Conservation (phyloP, 495 filamentous ascomycete genomes). For the Penicillium coffeae region DNA sequence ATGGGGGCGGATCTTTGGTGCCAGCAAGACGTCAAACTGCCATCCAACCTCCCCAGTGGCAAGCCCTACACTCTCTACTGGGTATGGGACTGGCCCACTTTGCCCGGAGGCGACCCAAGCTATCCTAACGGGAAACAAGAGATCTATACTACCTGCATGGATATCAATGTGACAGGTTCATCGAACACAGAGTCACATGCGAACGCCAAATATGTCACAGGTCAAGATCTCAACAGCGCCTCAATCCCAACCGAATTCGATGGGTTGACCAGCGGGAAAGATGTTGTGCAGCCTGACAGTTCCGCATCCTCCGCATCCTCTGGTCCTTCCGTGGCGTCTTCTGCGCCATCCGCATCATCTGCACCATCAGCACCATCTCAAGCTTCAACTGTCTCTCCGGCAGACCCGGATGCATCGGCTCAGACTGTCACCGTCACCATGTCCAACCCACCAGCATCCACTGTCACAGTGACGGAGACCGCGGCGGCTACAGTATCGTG, state of each 20-base stretch:
- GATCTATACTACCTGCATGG: conserved; percentile 79
- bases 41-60: conserved; percentile 49
- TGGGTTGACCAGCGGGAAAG: too few species aligned
- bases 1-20: conserved; percentile 62
- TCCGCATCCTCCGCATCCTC: background rate
- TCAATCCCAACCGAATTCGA: conserved; percentile 37
- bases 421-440: conserved; percentile 2
- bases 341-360: background rate
- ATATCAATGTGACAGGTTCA: conserved; percentile 57
- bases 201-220: conserved; percentile 19
- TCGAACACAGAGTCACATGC: conserved; percentile 9
- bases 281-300: background rate
- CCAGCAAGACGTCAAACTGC: conserved; percentile 72
- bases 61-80: conserved; percentile 74
- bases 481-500: background rate
- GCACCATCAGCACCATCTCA: too few species aligned
- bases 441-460: background rate
- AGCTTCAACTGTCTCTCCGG: background rate
- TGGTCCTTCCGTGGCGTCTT: background rate
- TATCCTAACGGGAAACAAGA: conserved; percentile 57
- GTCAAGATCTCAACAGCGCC: conserved; percentile 35
- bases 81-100: conserved; percentile 87
- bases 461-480: background rate
- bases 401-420: too few species aligned
- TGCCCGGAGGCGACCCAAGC: conserved; percentile 37